Percentiles rank a stretch among this genome's conserved stretches.
These are phyloP conservation scores for Alternaria incomplexa DNA, from an alignment of 2,329 filamentous ascomycete genomes.

Conservation along the genomic window DNA sequence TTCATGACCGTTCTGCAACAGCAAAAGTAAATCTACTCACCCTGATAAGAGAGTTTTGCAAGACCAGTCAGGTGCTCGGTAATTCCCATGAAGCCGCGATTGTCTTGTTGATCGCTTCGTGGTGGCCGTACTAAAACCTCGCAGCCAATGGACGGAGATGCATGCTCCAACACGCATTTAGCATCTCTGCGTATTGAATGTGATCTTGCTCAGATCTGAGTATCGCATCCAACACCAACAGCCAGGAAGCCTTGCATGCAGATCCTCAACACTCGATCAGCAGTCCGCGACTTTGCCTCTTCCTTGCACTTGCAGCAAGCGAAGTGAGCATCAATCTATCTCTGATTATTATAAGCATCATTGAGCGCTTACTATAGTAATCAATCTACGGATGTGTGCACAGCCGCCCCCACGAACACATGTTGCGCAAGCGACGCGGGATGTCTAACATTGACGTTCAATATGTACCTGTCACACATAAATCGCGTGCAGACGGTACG, in stretches of 20 bases:
- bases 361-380: constrained; percentile 2
- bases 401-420: constrained; percentile 1
- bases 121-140: background rate
- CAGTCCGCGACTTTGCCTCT: background rate
- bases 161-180: background rate
- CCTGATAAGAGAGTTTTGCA: background rate
- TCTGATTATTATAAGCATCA: constrained; percentile 1
- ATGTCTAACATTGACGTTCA: background rate
- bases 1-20: background rate
- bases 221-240: background rate
- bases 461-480: constrained; percentile 2
- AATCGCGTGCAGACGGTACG: background rate
- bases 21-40: background rate
- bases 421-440: background rate
- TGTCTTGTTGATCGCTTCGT: background rate
- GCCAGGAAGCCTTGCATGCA: background rate
- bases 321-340: background rate
- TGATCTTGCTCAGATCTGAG: background rate
- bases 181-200: background rate
- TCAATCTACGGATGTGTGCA: constrained; percentile 6
- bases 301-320: background rate
- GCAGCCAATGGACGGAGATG: background rate
- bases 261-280: background rate
- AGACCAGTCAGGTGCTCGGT: background rate
- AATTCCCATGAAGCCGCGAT: background rate